Conservation (phyloP, 352 stramenopile genomes). For the Globisporangium megalacanthum region DNA sequence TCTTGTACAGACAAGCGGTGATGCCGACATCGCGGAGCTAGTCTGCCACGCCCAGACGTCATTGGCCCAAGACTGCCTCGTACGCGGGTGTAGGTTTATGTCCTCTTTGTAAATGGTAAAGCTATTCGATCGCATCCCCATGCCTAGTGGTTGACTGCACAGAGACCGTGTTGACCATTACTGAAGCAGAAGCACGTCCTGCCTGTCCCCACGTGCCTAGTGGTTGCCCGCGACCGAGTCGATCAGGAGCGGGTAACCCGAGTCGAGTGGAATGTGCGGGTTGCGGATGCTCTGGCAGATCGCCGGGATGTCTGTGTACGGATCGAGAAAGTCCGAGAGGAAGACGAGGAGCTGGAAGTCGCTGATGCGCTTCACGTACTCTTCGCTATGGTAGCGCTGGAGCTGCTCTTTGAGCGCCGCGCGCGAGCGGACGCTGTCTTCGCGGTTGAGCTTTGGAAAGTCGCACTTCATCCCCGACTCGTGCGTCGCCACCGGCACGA, state of each 20-base stretch:
- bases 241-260: slow-evolving; percentile 95
- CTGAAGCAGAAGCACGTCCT: not conserved
- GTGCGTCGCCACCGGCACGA: slow-evolving; percentile 95
- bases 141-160: not conserved
- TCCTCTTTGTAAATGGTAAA: no score
- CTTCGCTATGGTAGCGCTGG: slow-evolving; percentile 46
- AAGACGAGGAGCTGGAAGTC: slow-evolving; percentile 98
- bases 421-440: slow-evolving; percentile 75
- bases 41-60: no score
- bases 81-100: no score
- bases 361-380: slow-evolving; percentile 88
- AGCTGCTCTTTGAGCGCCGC: slow-evolving; percentile 93
- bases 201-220: slow-evolving; percentile 10
- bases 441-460: slow-evolving; percentile 93
- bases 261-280: slow-evolving; percentile 87
- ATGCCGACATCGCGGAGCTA: no score
- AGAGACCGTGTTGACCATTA: not conserved
- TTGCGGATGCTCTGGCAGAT: slow-evolving; percentile 92
- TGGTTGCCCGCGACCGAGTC: slow-evolving; percentile 88
- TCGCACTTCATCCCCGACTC: slow-evolving; percentile 89
- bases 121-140: no score
- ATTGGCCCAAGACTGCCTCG: no score
- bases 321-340: slow-evolving; percentile 90
- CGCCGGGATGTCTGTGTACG: slow-evolving; percentile 87
- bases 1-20: no score